Evolutionary conservation across 2,329 filamentous ascomycete species (phyloP).

Genomic region (Zopfia rhizophila): DNA sequence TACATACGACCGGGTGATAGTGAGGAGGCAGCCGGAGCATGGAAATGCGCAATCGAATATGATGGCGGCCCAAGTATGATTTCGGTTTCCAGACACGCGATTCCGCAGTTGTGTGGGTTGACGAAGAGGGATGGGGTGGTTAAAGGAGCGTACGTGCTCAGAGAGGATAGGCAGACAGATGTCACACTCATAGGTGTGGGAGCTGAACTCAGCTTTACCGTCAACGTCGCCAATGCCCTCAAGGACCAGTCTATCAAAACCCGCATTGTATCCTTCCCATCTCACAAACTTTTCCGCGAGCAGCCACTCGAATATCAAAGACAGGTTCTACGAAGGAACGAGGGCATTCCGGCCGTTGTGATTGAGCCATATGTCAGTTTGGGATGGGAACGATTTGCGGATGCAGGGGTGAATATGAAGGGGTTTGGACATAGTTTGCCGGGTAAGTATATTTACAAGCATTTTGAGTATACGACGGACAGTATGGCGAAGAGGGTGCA

Average conservation of each 20-base stretch:
- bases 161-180: slow-evolving; percentile 54
- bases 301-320: slow-evolving; percentile 20
- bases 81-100: slow-evolving; percentile 58
- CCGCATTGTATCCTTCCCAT: slow-evolving; percentile 10
- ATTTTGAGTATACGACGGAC: slow-evolving; percentile 13
- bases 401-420: slow-evolving; percentile 21
- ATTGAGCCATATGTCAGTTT: slow-evolving; percentile 22
- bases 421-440: slow-evolving; percentile 19
- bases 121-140: slow-evolving; percentile 54
- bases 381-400: slow-evolving; percentile 23
- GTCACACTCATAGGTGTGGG: slow-evolving; percentile 60
- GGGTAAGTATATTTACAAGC: slow-evolving; percentile 21
- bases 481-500: slow-evolving; percentile 8
- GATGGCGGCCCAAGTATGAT: slow-evolving; percentile 58
- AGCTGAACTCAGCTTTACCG: slow-evolving; percentile 57
- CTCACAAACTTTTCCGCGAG: slow-evolving; percentile 17
- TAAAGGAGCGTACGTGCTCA: slow-evolving; percentile 60
- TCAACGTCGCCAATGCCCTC: slow-evolving; percentile 55
- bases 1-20: slow-evolving; percentile 70
- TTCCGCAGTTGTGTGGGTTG: slow-evolving; percentile 53
- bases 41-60: slow-evolving; percentile 57
- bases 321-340: slow-evolving; percentile 12
- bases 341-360: slow-evolving; percentile 20
- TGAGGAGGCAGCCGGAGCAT: slow-evolving; percentile 68
- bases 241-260: slow-evolving; percentile 3